Conservation (phyloP, 2,329 filamentous ascomycete species). For the Sclerotinia glacialis region DNA sequence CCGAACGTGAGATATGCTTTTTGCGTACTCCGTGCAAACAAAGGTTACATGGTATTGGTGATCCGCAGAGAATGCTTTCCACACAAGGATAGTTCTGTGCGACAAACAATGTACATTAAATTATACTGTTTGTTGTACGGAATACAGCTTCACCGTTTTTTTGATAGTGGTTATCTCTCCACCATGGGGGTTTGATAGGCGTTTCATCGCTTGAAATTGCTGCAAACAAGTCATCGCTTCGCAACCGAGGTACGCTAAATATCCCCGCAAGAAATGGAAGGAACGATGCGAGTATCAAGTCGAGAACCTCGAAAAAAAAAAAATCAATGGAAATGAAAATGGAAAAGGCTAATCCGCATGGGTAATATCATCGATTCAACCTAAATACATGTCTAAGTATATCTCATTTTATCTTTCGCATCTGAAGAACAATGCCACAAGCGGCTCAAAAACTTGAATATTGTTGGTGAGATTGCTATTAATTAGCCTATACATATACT, state of each 20-base stretch:
- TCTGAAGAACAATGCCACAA: neutral
- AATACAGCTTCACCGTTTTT: neutral
- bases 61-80: too few relatives aligned
- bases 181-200: neutral
- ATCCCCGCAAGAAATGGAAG: neutral
- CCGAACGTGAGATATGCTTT: neutral
- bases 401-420: neutral
- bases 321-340: neutral
- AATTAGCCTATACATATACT: neutral
- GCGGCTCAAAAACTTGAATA: neutral
- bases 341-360: neutral
- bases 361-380: neutral
- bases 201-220: neutral
- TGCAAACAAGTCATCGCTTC: conserved; percentile 7
- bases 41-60: neutral
- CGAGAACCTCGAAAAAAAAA: neutral
- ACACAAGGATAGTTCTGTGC: neutral
- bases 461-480: conserved; percentile 4
- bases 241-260: conserved; percentile 4
- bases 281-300: neutral
- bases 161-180: neutral
- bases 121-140: neutral
- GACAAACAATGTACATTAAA: too few relatives aligned
- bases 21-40: too few relatives aligned
- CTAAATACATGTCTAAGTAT: neutral